These are phyloP conservation scores for Polygonum maritimum DNA, from an alignment of 148 eudicot species.

Conservation along the genomic window DNA sequence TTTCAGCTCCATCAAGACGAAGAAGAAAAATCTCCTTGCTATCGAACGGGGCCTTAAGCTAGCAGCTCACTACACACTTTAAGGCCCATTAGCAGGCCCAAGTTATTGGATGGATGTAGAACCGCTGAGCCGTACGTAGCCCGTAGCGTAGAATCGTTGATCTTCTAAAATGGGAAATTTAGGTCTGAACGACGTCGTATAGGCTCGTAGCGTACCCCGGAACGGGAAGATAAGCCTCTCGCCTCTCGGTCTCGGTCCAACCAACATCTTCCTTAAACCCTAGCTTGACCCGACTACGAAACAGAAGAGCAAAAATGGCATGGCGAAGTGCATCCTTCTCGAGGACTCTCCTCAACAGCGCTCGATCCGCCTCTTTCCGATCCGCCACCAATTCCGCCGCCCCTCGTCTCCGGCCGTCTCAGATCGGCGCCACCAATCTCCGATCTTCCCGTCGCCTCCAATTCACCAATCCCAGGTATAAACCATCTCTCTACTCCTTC, in stretches of 20 bases:
- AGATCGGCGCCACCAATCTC: constrained; percentile 15
- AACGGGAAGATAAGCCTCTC: too few species aligned
- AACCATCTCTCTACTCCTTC: background rate
- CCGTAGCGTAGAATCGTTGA: too few species aligned
- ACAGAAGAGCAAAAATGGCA: constrained; percentile 8
- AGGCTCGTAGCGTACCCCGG: background rate
- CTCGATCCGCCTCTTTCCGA: constrained; percentile 20
- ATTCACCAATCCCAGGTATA: constrained; percentile 28
- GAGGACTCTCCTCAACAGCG: constrained; percentile 28
- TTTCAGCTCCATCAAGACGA: too few species aligned
- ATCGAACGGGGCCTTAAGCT: too few species aligned
- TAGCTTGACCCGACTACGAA: background rate
- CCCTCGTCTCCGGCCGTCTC: constrained; percentile 19
- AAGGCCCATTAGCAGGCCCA: background rate
- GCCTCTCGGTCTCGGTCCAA: too few species aligned
- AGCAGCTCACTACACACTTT: too few species aligned
- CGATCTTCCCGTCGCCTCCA: constrained; percentile 25
- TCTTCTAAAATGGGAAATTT: background rate
- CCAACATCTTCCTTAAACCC: background rate
- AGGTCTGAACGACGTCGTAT: background rate
- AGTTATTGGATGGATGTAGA: background rate
- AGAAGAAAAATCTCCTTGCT: too few species aligned
- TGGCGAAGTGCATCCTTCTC: constrained; percentile 34
- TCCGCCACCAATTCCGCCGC: constrained; percentile 16
- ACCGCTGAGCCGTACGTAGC: background rate